These are phyloP conservation scores for Ceratobasidium sp. DNA, from an alignment of 1,284 basidiomycete genomes.

Conservation along the genomic window DNA sequence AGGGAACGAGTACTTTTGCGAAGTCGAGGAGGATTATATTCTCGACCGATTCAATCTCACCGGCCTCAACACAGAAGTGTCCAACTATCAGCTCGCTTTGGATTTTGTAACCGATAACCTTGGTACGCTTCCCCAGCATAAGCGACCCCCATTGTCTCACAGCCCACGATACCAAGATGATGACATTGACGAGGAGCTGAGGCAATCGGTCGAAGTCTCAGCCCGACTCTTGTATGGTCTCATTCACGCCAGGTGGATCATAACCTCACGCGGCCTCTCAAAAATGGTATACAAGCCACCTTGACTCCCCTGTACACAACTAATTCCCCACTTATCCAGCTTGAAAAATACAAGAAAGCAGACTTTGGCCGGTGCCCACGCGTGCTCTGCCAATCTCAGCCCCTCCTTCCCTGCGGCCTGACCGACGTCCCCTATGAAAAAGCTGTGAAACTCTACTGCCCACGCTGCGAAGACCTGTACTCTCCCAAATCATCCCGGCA, in stretches of 20 bases:
- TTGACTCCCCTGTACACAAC: slow-evolving; percentile 22
- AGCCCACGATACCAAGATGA: slow-evolving; percentile 64
- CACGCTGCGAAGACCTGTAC: slow-evolving; percentile 96
- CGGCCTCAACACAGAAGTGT: slow-evolving; percentile 95
- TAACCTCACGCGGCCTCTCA: slow-evolving; percentile 89
- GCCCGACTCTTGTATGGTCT: slow-evolving; percentile 93
- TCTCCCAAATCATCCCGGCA: slow-evolving; percentile 94
- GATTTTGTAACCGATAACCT: slow-evolving; percentile 96
- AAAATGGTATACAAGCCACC: slow-evolving; percentile 81
- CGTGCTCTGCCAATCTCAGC: slow-evolving; percentile 90
- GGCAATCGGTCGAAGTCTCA: slow-evolving; percentile 87
- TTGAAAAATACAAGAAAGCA: slow-evolving; percentile 96
- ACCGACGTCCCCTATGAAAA: slow-evolving; percentile 96
- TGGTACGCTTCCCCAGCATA: slow-evolving; percentile 63
- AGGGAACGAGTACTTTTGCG: slow-evolving; percentile 98
- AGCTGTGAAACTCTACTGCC: slow-evolving; percentile 96
- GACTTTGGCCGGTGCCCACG: slow-evolving; percentile 97
- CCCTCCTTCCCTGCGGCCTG: slow-evolving; percentile 93
- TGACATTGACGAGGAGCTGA: slow-evolving; percentile 79
- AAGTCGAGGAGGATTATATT: slow-evolving; percentile 99
- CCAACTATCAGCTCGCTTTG: slow-evolving; percentile 92
- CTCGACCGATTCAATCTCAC: slow-evolving; percentile 98
- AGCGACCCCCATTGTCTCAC: slow-evolving; percentile 26
- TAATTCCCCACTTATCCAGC: slow-evolving; percentile 60
- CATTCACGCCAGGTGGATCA: slow-evolving; percentile 97